These are phyloP conservation scores for Penicillium pancosmium DNA, from an alignment of 495 filamentous ascomycete species.

Conservation along the genomic window DNA sequence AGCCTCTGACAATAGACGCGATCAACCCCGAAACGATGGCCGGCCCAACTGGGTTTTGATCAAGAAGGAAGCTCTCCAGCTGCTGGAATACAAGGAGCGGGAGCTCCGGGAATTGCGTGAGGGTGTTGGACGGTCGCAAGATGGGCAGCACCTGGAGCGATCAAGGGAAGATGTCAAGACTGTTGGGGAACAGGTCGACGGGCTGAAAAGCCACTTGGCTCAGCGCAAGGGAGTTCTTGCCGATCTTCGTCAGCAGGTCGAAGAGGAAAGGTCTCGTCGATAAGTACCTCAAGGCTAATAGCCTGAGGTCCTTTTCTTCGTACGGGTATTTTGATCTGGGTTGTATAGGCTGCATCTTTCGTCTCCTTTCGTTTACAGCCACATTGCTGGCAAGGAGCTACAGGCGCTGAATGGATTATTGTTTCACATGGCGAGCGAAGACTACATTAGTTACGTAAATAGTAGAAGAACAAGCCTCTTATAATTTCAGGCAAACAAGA, in stretches of 20 bases:
- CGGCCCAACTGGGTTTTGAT: conserved; percentile 68
- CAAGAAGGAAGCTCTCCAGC: conserved; percentile 88
- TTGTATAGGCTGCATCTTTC: conserved; percentile 20
- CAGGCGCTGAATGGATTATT: conserved; percentile 40
- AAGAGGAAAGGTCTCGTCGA: conserved; percentile 47
- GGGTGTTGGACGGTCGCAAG: conserved; percentile 47
- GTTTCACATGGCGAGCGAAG: not conserved
- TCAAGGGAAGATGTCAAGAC: conserved; percentile 49
- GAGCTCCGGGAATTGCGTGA: conserved; percentile 50
- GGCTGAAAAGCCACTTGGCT: conserved; percentile 52
- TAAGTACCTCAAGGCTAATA: conserved; percentile 18
- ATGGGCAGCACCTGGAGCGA: conserved; percentile 45
- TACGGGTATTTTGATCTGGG: conserved; percentile 11
- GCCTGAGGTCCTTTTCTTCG: conserved; percentile 4
- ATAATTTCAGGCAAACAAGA: conserved; percentile 19
- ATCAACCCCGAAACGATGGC: conserved; percentile 58
- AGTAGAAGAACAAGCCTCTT: conserved; percentile 2
- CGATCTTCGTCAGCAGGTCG: conserved; percentile 49
- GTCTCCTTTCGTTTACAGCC: conserved; percentile 34
- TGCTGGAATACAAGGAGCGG: conserved; percentile 64
- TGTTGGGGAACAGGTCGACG: conserved; percentile 56
- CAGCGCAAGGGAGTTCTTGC: conserved; percentile 46
- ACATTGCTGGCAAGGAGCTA: conserved; percentile 38
- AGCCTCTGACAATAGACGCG: conserved; percentile 58
- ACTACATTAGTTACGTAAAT: conserved; percentile 5